These are phyloP conservation scores for Termitomyces sp. DNA, from an alignment of 768 basidiomycete genomes.

Conservation along the genomic window DNA sequence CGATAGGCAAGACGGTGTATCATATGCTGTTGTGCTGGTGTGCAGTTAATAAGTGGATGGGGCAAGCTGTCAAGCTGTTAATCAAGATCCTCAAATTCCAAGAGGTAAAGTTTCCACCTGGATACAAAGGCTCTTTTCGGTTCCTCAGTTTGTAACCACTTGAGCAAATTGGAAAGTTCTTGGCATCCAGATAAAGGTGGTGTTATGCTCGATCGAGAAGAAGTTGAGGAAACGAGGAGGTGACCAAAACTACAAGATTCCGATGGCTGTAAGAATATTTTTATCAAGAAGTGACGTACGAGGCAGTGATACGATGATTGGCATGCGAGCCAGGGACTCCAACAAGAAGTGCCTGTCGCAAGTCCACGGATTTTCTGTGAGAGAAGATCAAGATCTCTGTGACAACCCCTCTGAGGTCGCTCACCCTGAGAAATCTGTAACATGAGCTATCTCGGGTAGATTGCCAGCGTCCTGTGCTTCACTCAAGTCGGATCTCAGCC, in stretches of 20 bases:
- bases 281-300: constrained; percentile 26
- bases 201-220: constrained; percentile 32
- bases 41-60: constrained; percentile 24
- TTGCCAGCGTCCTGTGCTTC: constrained; percentile 32
- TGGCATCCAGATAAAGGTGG: constrained; percentile 45
- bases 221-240: constrained; percentile 40
- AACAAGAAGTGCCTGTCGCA: constrained; percentile 9
- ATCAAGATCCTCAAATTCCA: not conserved
- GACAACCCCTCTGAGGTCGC: constrained; percentile 11
- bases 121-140: constrained; percentile 43
- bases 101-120: constrained; percentile 31
- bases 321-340: not conserved
- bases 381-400: not conserved
- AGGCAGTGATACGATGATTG: constrained; percentile 30
- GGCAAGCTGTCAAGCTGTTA: constrained; percentile 31
- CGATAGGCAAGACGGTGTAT: constrained; percentile 49
- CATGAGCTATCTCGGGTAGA: constrained; percentile 30
- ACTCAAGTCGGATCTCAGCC: constrained; percentile 36
- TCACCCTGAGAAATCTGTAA: constrained; percentile 27
- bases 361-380: constrained; percentile 5
- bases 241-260: constrained; percentile 51
- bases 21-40: constrained; percentile 26
- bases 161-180: constrained; percentile 36
- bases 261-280: not conserved
- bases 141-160: constrained; percentile 36